A percentile compares a stretch with the other conserved stretches of the same genome.
Conservation (phyloP, 768 basidiomycete genomes). For the Pisolithus marmoratus region DNA sequence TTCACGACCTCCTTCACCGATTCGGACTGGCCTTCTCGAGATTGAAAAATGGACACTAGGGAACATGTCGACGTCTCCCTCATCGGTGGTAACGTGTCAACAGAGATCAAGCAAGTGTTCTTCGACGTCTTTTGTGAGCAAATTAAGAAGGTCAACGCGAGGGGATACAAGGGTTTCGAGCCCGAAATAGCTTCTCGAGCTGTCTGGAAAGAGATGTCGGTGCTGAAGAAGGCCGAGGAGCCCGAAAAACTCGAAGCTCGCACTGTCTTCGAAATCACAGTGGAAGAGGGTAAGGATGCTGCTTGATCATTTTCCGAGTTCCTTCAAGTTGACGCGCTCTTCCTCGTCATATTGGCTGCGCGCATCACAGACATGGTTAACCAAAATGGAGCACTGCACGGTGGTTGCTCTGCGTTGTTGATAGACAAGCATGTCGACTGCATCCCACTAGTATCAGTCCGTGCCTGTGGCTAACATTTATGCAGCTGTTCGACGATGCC, state of each 20-base stretch:
- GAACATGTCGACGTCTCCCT: constrained; percentile 13
- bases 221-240: constrained; percentile 40
- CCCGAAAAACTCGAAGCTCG: constrained; percentile 38
- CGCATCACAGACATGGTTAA: constrained; percentile 49
- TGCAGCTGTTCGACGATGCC: constrained; percentile 29
- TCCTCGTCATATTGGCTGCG: neutral
- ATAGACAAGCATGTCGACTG: constrained; percentile 42
- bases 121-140: constrained; percentile 11
- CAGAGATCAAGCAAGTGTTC: constrained; percentile 21
- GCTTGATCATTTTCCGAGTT: neutral
- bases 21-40: no score
- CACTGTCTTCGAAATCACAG: constrained; percentile 39
- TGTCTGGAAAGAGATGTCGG: constrained; percentile 36
- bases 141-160: constrained; percentile 5
- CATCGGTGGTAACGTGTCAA: constrained; percentile 26
- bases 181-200: constrained; percentile 20
- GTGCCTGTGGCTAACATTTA: neutral
- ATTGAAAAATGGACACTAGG: constrained; percentile 8
- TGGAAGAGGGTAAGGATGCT: constrained; percentile 35
- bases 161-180: constrained; percentile 17
- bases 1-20: no score
- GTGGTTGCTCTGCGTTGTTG: constrained; percentile 49
- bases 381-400: constrained; percentile 41
- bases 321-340: neutral
- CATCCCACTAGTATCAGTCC: neutral